Evolutionary conservation across 2,329 filamentous ascomycete genomes (phyloP), one percentile per base, ranked within the genome.

Genomic region (Pseudogymnoascus sp.): DNA sequence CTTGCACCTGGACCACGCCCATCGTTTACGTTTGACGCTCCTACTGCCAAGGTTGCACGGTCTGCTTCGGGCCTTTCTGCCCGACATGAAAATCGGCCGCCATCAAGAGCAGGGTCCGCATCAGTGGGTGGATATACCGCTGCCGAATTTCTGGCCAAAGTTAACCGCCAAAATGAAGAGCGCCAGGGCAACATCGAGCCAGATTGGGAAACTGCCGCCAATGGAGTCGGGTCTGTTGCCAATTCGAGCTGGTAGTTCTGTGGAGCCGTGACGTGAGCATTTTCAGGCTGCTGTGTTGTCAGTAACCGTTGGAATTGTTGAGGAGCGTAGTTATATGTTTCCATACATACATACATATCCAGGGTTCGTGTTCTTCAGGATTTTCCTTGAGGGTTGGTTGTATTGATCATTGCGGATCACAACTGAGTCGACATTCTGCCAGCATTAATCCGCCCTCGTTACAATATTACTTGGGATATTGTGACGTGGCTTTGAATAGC

Each of bases 1-100:
- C 67, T 72, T 12, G 65, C 66, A 37, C 70, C 71, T 7, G 43
- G 43, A 14, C 28, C n/a, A 50, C 25, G 9, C 14, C 16, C 58
- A 32, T 18, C 43, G 9, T 54, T 54, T 28, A 54, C 43, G 8
- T 54, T 54, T 32, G 43, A 54, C n/a, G 43, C 25, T n/a, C 43
- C 43, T 4, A 30, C 25, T 6, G 28, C 43, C 9, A 54, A 54
- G 28, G 28, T 7, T 32, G 43, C 32, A 12, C 43, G 43, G 1
- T 54, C 43, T 54, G 43, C 43, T 54, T 54, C 43, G 4, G 43
- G 43, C 18, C 43, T 54, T 18, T 54, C 43, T 25, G 9, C 32
- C 32, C 25, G 43, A 54, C 43, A 54, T 54, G 43, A 54, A 32
- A 54, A 54, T 32, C 25, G 43, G 28, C 43, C 43, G 5, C 43